phyloP scores from a whole-genome alignment of 2,329 filamentous ascomycete genomes.

The Cercospora beticola region DNA sequence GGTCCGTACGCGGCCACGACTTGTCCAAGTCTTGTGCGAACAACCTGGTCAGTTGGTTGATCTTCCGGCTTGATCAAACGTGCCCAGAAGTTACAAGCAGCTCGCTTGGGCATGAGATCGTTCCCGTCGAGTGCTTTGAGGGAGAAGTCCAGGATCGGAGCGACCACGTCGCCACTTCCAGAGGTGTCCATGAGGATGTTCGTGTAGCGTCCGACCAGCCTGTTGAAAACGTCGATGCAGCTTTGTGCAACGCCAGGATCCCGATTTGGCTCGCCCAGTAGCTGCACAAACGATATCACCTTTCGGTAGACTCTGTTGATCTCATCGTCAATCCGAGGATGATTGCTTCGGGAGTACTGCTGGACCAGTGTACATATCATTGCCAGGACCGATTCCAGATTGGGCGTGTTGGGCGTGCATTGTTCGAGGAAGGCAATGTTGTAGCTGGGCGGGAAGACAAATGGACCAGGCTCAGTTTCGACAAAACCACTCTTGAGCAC shows the following conservation, averaged over 20 bases:
- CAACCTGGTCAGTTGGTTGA: slow-evolving; percentile 30
- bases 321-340: slow-evolving; percentile 49
- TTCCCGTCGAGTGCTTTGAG: slow-evolving; percentile 67
- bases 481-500: slow-evolving; percentile 73
- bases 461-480: slow-evolving; percentile 71
- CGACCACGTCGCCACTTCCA: slow-evolving; percentile 52
- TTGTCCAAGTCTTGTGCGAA: slow-evolving; percentile 28
- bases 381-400: slow-evolving; percentile 67
- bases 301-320: slow-evolving; percentile 59
- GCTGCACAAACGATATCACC: slow-evolving; percentile 61
- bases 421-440: slow-evolving; percentile 62
- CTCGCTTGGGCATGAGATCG: slow-evolving; percentile 73
- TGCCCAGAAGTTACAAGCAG: slow-evolving; percentile 75
- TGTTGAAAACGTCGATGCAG: slow-evolving; percentile 69
- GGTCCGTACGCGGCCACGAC: slow-evolving; percentile 62
- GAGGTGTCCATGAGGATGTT: slow-evolving; percentile 61
- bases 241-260: slow-evolving; percentile 73
- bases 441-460: slow-evolving; percentile 67
- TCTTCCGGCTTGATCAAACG: slow-evolving; percentile 45
- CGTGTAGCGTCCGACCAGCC: slow-evolving; percentile 61
- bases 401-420: slow-evolving; percentile 59
- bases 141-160: slow-evolving; percentile 65
- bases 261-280: slow-evolving; percentile 60
- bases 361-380: slow-evolving; percentile 68
- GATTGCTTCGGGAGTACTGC: slow-evolving; percentile 40